These are phyloP conservation scores for Pleurotus tuoliensis DNA, from an alignment of 768 basidiomycete genomes.

Conservation along the genomic window DNA sequence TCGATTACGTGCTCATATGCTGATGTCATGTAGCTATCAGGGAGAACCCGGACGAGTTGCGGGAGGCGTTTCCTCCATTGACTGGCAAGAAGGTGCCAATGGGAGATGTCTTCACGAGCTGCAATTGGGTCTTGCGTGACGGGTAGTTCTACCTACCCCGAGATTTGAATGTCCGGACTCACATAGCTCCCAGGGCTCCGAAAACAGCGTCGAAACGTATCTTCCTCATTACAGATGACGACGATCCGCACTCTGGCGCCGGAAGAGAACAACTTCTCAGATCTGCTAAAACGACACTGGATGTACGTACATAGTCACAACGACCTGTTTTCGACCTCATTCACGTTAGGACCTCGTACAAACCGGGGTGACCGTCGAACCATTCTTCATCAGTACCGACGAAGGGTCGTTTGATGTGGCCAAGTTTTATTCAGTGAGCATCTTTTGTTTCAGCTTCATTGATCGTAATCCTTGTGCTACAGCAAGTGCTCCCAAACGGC, in stretches of 20 bases:
- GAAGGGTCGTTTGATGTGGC: conserved; percentile 65
- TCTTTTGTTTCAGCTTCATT: background rate
- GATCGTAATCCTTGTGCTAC: background rate
- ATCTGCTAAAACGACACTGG: conserved; percentile 68
- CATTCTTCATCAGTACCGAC: conserved; percentile 80
- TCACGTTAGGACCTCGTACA: conserved; percentile 71
- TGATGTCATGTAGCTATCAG: conserved; percentile 47
- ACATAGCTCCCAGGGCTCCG: conserved; percentile 49
- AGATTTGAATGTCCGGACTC: background rate
- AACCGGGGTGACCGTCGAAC: conserved; percentile 75
- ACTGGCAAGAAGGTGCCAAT: conserved; percentile 62
- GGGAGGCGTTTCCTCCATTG: conserved; percentile 61
- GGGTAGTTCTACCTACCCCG: conserved; percentile 46
- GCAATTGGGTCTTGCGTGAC: conserved; percentile 86
- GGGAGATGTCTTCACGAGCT: conserved; percentile 88
- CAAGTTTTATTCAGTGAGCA: conserved; percentile 76
- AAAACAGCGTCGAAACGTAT: conserved; percentile 91
- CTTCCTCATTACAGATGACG: conserved; percentile 90
- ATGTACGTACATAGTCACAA: conserved; percentile 35
- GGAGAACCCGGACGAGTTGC: conserved; percentile 56
- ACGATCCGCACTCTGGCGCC: conserved; percentile 62
- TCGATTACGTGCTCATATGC: background rate
- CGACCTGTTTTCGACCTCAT: background rate
- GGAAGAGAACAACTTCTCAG: conserved; percentile 58
- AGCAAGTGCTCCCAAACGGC: conserved; percentile 59